Evolutionary conservation across 306 rosid genomes (phyloP).

Genomic region (cucumber (Cucumis sativus)): Cucumber_9930_V3 NC_026660.2:10650001-10650500

Average conservation of each 20-base stretch:
- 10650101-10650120: constrained; percentile 93
- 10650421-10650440: constrained; percentile 54
- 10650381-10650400: constrained; percentile 97
- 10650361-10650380: constrained; percentile 87
- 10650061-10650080: constrained; percentile 84
- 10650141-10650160: constrained; percentile 94
- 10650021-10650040: constrained; percentile 93
- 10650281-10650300: constrained; percentile 92
- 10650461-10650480: constrained; percentile 48
- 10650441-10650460: constrained; percentile 29
- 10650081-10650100: constrained; percentile 91
- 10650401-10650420: constrained; percentile 65
- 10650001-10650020: constrained; percentile 86
- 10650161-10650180: constrained; percentile 97
- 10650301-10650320: constrained; percentile 99
- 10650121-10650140: constrained; percentile 98
- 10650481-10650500: constrained; percentile 42
- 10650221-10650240: not conserved
- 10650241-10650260: not conserved
- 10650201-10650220: not conserved
- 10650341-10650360: constrained; percentile 72
- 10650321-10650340: constrained; percentile 92
- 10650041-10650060: constrained; percentile 93
- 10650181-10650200: constrained; percentile 24
- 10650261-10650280: constrained; percentile 58